Percentiles rank a stretch among this genome's conserved stretches.
Conservation (phyloP, 768 basidiomycete species). For the Boletellus sp. region DNA sequence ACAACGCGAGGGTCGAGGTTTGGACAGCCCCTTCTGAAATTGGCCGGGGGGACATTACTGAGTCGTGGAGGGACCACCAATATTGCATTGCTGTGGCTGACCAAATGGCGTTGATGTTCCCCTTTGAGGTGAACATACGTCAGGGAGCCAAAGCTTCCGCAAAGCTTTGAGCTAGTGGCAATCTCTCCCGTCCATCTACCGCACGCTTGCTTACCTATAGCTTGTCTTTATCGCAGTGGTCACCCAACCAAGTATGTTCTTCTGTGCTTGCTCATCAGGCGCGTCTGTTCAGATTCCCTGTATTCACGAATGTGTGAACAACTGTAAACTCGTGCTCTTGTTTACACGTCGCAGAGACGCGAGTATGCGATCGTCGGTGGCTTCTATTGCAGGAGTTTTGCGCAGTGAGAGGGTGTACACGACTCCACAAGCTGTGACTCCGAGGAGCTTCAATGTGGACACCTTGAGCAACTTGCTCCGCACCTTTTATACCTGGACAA, state of each 20-base stretch:
- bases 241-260: neutral
- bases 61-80: constrained; percentile 60
- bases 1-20: constrained; percentile 57
- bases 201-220: neutral
- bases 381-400: neutral
- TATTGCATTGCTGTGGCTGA: constrained; percentile 60
- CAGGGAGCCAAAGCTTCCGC: constrained; percentile 12
- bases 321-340: no score
- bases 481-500: no score
- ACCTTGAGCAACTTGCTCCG: neutral
- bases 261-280: no score
- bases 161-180: constrained; percentile 20
- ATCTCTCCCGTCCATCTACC: neutral
- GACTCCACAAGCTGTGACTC: neutral
- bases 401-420: constrained; percentile 3
- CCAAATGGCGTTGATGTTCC: constrained; percentile 54
- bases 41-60: constrained; percentile 38
- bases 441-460: neutral
- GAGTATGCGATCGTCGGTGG: neutral
- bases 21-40: constrained; percentile 63
- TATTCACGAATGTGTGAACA: no score
- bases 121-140: constrained; percentile 27
- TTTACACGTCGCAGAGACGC: no score
- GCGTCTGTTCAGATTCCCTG: no score
- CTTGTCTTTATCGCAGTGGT: constrained; percentile 1